phyloP scores from a whole-genome alignment of 2,329 filamentous ascomycete species.

The Sporothrix schenckii region DNA sequence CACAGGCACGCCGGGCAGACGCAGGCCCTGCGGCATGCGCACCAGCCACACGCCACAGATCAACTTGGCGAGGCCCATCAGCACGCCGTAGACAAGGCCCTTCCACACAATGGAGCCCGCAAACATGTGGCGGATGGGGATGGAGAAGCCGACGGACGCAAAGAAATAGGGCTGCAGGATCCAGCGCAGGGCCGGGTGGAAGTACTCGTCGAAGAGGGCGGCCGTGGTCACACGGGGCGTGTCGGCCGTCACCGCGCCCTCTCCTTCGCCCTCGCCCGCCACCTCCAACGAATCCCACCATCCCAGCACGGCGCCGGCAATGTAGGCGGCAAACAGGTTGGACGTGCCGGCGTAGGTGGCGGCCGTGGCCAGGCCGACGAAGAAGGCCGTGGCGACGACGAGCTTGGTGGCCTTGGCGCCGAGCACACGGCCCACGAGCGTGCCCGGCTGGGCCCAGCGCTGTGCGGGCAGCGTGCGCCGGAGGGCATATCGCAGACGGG shows the following conservation, averaged over 20 bases:
- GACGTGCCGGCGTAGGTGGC: slow-evolving; percentile 65
- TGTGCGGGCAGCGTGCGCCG: slow-evolving; percentile 40
- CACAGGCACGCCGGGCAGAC: no score
- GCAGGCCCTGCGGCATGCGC: slow-evolving; percentile 22
- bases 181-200: slow-evolving; percentile 46
- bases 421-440: slow-evolving; percentile 40
- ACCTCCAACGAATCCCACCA: slow-evolving; percentile 57
- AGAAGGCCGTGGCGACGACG: slow-evolving; percentile 51
- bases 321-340: slow-evolving; percentile 64
- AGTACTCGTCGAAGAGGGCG: slow-evolving; percentile 48
- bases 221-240: not conserved
- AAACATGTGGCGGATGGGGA: slow-evolving; percentile 74
- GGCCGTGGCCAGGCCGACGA: slow-evolving; percentile 54
- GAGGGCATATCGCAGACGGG: slow-evolving; percentile 45
- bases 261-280: not conserved
- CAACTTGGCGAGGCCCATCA: slow-evolving; percentile 69
- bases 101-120: slow-evolving; percentile 66
- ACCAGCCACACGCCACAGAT: slow-evolving; percentile 59
- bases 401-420: slow-evolving; percentile 43
- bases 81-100: slow-evolving; percentile 68
- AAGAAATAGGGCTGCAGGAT: slow-evolving; percentile 75
- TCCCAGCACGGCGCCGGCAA: slow-evolving; percentile 60
- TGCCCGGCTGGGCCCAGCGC: slow-evolving; percentile 32
- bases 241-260: not conserved
- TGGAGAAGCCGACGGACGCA: slow-evolving; percentile 74